Evolutionary conservation across 768 basidiomycete species (phyloP).

Genomic region (Cystofilobasidium bisporidii): DNA sequence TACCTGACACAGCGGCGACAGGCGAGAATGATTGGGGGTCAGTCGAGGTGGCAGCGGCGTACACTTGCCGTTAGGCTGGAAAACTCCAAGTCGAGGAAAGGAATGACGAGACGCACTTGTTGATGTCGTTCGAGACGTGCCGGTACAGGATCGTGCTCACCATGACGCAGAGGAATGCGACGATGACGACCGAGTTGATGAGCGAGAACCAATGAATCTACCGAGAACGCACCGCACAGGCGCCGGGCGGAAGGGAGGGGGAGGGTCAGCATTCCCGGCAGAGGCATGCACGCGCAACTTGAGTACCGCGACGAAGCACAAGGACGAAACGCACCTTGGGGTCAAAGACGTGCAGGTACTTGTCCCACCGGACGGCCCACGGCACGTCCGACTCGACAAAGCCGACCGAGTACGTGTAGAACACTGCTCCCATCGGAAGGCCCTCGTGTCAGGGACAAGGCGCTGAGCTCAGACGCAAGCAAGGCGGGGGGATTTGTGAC

Average conservation of each 20-base stretch:
- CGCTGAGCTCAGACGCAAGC: not conserved
- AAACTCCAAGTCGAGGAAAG: not conserved
- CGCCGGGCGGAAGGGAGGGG: too few species aligned
- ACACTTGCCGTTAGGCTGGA: too few species aligned
- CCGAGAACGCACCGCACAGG: too few species aligned
- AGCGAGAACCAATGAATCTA: constrained; percentile 90
- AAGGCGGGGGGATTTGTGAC: not conserved
- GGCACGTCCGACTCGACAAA: constrained; percentile 56
- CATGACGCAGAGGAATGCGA: constrained; percentile 82
- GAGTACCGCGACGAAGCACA: too few species aligned
- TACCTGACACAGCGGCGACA: too few species aligned
- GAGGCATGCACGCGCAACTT: too few species aligned
- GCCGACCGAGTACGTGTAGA: constrained; percentile 77
- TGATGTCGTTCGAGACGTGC: constrained; percentile 79
- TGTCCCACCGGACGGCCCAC: constrained; percentile 92
- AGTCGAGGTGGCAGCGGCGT: not conserved
- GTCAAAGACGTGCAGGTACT: constrained; percentile 52
- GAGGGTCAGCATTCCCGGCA: constrained; percentile 35
- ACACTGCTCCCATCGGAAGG: constrained; percentile 29
- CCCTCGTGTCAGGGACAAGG: not conserved
- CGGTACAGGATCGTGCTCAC: constrained; percentile 81
- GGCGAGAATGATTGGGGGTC: too few species aligned
- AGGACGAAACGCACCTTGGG: constrained; percentile 7
- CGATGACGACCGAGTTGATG: constrained; percentile 84
- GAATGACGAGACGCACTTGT: not conserved